A percentile compares a stretch with the other conserved stretches of the same genome.
These are phyloP conservation scores for Colletotrichum liaoningense DNA, from an alignment of 2,329 filamentous ascomycete genomes.

Conservation along the genomic window DNA sequence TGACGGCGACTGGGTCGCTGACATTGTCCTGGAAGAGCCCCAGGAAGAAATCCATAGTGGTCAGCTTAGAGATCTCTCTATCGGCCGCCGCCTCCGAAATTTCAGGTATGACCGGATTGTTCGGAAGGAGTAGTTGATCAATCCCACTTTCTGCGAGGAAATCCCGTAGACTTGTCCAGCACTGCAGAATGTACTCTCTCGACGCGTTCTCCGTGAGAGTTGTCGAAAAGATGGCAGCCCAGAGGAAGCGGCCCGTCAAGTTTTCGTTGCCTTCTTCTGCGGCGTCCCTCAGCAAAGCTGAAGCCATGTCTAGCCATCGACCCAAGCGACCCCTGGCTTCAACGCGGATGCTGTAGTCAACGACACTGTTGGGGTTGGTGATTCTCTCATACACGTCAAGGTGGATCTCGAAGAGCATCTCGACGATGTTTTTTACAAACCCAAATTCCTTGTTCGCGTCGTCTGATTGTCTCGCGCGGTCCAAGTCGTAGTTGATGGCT, in stretches of 20 bases:
- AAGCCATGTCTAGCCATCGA: conserved; percentile 64
- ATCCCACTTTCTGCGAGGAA: conserved; percentile 55
- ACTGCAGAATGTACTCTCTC: conserved; percentile 66
- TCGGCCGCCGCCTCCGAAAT: conserved; percentile 87
- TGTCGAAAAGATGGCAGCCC: conserved; percentile 66
- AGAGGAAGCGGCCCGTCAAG: conserved; percentile 65
- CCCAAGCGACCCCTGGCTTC: conserved; percentile 62
- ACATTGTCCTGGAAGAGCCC: conserved; percentile 87
- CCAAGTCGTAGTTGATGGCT: conserved; percentile 56
- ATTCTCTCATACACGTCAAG: conserved; percentile 70
- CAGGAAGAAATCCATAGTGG: conserved; percentile 96
- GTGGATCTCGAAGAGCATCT: conserved; percentile 72
- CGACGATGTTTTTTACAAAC: conserved; percentile 50
- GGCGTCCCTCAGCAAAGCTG: conserved; percentile 54
- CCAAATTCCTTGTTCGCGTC: conserved; percentile 2
- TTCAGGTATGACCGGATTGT: conserved; percentile 90
- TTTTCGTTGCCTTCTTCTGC: conserved; percentile 48
- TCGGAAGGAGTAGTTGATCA: conserved; percentile 72
- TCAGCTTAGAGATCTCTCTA: conserved; percentile 90
- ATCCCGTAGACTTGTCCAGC: conserved; percentile 69
- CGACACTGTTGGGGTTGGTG: conserved; percentile 66
- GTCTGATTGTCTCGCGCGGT: conserved; percentile 21
- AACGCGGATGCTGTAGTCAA: conserved; percentile 59
- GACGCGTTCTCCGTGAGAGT: conserved; percentile 64
- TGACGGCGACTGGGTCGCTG: conserved; percentile 83